These are phyloP conservation scores for Fusarium subglutinans DNA, from an alignment of 2,329 filamentous ascomycete species.

Conservation along the genomic window DNA sequence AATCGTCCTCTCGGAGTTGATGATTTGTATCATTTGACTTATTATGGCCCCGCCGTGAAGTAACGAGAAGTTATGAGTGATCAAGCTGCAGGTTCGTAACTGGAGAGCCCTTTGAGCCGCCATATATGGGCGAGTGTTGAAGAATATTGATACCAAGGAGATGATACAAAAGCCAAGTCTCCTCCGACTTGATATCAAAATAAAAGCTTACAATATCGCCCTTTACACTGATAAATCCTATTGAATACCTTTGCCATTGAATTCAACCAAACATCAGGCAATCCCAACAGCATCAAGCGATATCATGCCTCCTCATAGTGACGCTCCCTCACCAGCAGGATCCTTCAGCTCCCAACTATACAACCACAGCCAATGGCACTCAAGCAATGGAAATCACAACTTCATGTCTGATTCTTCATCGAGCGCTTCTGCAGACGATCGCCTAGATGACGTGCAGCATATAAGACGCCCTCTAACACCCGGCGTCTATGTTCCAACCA, in stretches of 20 bases:
- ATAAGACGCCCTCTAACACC: conserved; percentile 52
- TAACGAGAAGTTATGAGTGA: neutral
- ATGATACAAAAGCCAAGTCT: conserved; percentile 1
- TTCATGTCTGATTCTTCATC: conserved; percentile 48
- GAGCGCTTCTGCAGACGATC: conserved; percentile 52
- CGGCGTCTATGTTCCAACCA: conserved; percentile 77
- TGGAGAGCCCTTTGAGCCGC: neutral
- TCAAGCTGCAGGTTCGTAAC: neutral
- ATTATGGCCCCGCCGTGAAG: conserved; percentile 9
- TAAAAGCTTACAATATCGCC: neutral
- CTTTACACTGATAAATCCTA: neutral
- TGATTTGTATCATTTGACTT: conserved; percentile 27
- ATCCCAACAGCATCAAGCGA: neutral
- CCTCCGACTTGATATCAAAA: neutral
- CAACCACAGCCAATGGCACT: conserved; percentile 46
- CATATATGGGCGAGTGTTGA: neutral
- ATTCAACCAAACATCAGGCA: neutral
- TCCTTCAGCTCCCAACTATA: conserved; percentile 34
- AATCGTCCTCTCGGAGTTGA: conserved; percentile 12
- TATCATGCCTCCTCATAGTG: conserved; percentile 37
- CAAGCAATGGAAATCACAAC: conserved; percentile 27
- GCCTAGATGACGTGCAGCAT: conserved; percentile 46
- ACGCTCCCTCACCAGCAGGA: conserved; percentile 35
- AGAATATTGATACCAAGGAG: neutral
- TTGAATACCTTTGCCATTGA: neutral